Evolutionary conservation across 2,329 filamentous ascomycete genomes (phyloP).

Genomic region (Ascochyta rabiei): DNA sequence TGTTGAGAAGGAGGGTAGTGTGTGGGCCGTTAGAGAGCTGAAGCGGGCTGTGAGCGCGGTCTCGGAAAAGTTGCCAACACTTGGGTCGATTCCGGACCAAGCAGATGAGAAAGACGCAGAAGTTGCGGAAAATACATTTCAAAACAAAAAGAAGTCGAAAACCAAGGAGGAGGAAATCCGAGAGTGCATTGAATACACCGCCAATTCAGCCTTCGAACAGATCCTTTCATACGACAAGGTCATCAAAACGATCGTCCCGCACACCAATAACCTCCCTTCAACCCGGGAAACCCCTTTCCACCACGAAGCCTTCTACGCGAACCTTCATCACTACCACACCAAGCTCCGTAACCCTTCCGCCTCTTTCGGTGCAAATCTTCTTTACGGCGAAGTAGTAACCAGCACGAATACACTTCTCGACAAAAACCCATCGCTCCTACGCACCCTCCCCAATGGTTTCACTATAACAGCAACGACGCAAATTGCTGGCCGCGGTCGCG

Average conservation of each 20-base stretch:
- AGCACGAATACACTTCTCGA: slow-evolving; percentile 94
- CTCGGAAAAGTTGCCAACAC: slow-evolving; percentile 33
- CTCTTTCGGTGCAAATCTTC: slow-evolving; percentile 75
- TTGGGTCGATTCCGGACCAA: slow-evolving; percentile 36
- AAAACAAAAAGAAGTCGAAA: slow-evolving; percentile 33
- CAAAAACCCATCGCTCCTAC: slow-evolving; percentile 83
- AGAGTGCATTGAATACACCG: slow-evolving; percentile 37
- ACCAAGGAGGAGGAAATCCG: slow-evolving; percentile 39
- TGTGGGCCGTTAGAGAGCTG: slow-evolving; percentile 37
- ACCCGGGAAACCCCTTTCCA: slow-evolving; percentile 84
- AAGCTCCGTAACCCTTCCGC: slow-evolving; percentile 61
- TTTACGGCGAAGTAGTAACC: slow-evolving; percentile 92
- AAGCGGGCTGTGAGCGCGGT: slow-evolving; percentile 45
- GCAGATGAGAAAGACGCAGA: neutral
- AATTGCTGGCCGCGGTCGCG: slow-evolving; percentile 84
- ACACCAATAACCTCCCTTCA: slow-evolving; percentile 71
- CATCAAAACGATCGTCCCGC: slow-evolving; percentile 74
- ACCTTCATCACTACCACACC: slow-evolving; percentile 70
- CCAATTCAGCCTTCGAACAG: slow-evolving; percentile 55
- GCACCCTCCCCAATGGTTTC: slow-evolving; percentile 81
- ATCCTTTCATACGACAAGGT: slow-evolving; percentile 77
- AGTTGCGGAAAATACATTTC: slow-evolving; percentile 21
- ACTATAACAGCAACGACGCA: slow-evolving; percentile 87
- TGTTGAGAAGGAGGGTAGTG: slow-evolving; percentile 69
- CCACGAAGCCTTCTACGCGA: slow-evolving; percentile 77